Percentiles rank a stretch among this genome's conserved stretches.
These are phyloP conservation scores for Brasenia schreberi DNA, from an alignment of 164 flowering plant genomes.

Conservation along the genomic window DNA sequence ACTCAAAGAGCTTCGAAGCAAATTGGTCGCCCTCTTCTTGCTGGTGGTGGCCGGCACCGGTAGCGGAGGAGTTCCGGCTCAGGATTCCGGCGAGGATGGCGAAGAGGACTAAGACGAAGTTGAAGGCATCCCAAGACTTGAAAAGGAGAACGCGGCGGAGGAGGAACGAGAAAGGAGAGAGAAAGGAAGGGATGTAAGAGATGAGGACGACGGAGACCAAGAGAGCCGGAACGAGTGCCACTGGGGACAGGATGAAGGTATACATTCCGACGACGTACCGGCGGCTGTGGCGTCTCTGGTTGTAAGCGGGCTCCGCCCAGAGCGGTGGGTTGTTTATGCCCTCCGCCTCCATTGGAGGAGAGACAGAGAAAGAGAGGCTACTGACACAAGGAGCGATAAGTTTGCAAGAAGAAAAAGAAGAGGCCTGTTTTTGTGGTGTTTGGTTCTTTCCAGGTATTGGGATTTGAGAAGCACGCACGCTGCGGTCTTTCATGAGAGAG, in stretches of 20 bases:
- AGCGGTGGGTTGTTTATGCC: neutral
- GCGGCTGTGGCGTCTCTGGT: neutral
- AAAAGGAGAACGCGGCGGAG: conserved; percentile 30
- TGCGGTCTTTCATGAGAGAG: too few species aligned
- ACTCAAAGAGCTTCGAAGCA: neutral
- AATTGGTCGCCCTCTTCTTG: neutral
- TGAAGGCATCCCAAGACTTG: conserved; percentile 59
- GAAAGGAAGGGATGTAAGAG: conserved; percentile 25
- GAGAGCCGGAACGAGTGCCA: conserved; percentile 12
- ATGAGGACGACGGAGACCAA: conserved; percentile 16
- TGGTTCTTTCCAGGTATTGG: too few species aligned
- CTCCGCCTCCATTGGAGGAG: neutral
- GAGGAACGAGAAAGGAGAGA: conserved; percentile 24
- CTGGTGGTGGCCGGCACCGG: conserved; percentile 15
- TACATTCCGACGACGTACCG: neutral
- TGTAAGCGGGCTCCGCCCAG: neutral
- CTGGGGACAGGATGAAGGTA: neutral
- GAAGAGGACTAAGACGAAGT: conserved; percentile 45
- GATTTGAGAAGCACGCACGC: too few species aligned
- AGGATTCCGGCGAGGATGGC: conserved; percentile 76
- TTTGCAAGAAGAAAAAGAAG: too few species aligned
- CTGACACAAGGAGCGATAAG: too few species aligned
- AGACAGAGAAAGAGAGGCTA: neutral
- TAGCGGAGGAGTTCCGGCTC: conserved; percentile 12
- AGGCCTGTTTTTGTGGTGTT: too few species aligned